phyloP scores from a whole-genome alignment of 1,284 basidiomycete species.

The Fomes fomentarius region DNA sequence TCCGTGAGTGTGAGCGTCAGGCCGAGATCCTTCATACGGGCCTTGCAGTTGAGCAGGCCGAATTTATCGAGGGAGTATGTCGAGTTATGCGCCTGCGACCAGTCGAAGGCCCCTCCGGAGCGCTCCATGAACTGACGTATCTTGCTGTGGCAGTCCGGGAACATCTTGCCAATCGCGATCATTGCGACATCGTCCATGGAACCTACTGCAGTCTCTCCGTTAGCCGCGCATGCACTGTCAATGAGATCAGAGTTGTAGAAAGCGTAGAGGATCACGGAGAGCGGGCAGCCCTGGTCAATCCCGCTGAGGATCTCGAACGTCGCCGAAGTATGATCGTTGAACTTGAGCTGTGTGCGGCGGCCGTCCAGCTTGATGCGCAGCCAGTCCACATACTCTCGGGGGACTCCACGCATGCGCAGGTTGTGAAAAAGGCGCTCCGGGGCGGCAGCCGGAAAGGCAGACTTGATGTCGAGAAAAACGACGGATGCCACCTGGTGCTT shows the following conservation, averaged over 20 bases:
- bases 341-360: slow-evolving; percentile 24
- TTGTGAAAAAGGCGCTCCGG: no score
- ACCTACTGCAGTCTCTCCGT: slow-evolving; percentile 23
- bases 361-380: slow-evolving; percentile 26
- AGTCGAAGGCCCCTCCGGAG: slow-evolving; percentile 24
- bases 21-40: slow-evolving; percentile 7
- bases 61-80: slow-evolving; percentile 26
- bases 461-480: slow-evolving; percentile 44
- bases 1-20: slow-evolving; percentile 6
- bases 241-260: slow-evolving; percentile 39
- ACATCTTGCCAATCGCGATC: slow-evolving; percentile 13
- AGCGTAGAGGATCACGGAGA: slow-evolving; percentile 34
- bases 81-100: slow-evolving; percentile 29
- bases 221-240: slow-evolving; percentile 4
- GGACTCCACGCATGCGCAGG: slow-evolving; percentile 33
- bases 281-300: slow-evolving; percentile 38
- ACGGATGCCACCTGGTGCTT: slow-evolving; percentile 32
- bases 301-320: slow-evolving; percentile 30
- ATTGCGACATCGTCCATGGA: slow-evolving; percentile 35
- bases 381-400: slow-evolving; percentile 28
- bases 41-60: slow-evolving; percentile 15
- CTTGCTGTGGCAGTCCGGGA: slow-evolving; percentile 18
- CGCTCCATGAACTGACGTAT: slow-evolving; percentile 4
- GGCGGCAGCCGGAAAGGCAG: slow-evolving; percentile 41
- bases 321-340: neutral